Conservation (phyloP, 2,329 filamentous ascomycete genomes). For the Neofusicoccum laricinum region DNA sequence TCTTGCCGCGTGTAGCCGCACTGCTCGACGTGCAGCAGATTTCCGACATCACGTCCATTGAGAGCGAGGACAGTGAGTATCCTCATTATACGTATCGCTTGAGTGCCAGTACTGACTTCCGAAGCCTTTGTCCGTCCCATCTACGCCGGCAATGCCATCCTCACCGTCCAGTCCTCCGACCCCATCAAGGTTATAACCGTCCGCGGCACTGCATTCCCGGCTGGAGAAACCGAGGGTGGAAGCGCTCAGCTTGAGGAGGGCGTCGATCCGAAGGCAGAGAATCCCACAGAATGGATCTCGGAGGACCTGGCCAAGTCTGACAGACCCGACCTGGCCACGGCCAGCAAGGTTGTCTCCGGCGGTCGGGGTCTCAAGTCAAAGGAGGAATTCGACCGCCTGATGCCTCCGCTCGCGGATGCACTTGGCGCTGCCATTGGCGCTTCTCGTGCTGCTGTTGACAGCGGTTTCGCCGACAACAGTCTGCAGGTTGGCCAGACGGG, state of each 20-base stretch:
- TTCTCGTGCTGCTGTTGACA: conserved; percentile 91
- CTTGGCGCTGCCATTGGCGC: conserved; percentile 95
- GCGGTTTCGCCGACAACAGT: conserved; percentile 96
- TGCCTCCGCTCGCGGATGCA: conserved; percentile 87
- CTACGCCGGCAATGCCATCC: conserved; percentile 95
- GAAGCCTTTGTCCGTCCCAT: conserved; percentile 87
- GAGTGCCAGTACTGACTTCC: conserved; percentile 15
- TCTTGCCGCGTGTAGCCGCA: conserved; percentile 87
- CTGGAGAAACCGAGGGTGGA: conserved; percentile 67
- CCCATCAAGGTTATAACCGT: conserved; percentile 85
- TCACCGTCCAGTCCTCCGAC: conserved; percentile 90
- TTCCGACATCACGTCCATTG: conserved; percentile 83
- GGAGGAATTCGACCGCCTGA: conserved; percentile 91
- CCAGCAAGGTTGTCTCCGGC: conserved; percentile 84
- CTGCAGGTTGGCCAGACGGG: conserved; percentile 97
- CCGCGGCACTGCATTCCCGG: conserved; percentile 85
- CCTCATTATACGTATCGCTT: not conserved
- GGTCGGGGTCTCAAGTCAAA: conserved; percentile 96
- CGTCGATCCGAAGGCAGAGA: conserved; percentile 73
- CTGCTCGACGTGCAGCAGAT: conserved; percentile 90
- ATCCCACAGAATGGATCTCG: conserved; percentile 81
- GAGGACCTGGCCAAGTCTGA: conserved; percentile 93
- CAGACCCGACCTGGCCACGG: conserved; percentile 89
- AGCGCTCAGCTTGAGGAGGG: conserved; percentile 77
- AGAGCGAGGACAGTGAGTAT: conserved; percentile 72